Conservation (phyloP, 2,329 filamentous ascomycete genomes). For the Cladosporium halotolerans region DNA sequence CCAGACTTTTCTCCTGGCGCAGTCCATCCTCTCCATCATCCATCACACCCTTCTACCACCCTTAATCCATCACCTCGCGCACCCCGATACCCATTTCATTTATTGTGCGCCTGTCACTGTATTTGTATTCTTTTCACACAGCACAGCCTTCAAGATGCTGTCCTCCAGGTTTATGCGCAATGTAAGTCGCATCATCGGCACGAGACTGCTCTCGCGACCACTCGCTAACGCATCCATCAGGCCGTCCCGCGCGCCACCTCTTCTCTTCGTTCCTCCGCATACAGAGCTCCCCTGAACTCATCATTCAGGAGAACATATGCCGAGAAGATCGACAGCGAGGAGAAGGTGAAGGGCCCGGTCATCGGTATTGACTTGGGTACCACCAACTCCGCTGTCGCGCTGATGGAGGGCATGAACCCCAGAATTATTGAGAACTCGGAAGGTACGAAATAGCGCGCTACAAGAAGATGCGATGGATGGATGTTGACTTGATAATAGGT, state of each 20-base stretch:
- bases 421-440: conserved; percentile 98
- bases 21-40: conserved; percentile 7
- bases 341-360: conserved; percentile 89
- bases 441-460: conserved; percentile 49
- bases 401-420: conserved; percentile 94
- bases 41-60: conserved; percentile 6
- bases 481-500: conserved; percentile 46
- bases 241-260: conserved; percentile 31
- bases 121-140: conserved; percentile 10
- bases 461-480: not conserved
- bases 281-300: conserved; percentile 62
- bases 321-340: conserved; percentile 29
- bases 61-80: conserved; percentile 3
- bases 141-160: conserved; percentile 25
- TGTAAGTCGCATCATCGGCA: conserved; percentile 20
- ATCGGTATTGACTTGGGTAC: conserved; percentile 98
- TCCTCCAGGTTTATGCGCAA: conserved; percentile 31
- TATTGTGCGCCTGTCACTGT: conserved; percentile 10
- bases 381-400: conserved; percentile 93
- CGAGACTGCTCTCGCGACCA: conserved; percentile 24
- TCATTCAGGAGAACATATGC: conserved; percentile 70
- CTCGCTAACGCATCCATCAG: conserved; percentile 21
- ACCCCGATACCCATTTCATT: conserved; percentile 10
- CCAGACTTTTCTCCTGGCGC: no score
- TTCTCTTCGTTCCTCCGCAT: conserved; percentile 31